A percentile compares a stretch with the other conserved stretches of the same genome.
Evolutionary conservation across 768 basidiomycete genomes (phyloP).

Genomic region (Auriscalpium orientale): DNA sequence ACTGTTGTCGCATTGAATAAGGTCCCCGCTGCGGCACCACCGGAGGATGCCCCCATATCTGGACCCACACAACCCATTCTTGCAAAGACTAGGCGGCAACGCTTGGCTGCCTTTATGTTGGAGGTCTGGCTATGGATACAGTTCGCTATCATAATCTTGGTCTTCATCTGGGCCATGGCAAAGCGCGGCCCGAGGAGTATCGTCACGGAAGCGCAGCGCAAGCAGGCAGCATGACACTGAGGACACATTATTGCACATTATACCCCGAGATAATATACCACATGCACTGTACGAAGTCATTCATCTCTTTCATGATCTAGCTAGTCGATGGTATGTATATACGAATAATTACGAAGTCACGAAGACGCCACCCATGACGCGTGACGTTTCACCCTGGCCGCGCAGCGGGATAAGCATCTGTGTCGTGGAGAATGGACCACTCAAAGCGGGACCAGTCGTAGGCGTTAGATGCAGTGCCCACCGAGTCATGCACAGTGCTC

Average conservation of each 20-base stretch:
- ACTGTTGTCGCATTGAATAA: background rate
- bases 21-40: background rate
- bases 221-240: conserved; percentile 2
- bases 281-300: conserved; percentile 24
- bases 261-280: background rate
- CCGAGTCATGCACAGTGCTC: no score
- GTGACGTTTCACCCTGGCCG: no score
- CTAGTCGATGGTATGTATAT: no score
- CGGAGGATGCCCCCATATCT: background rate
- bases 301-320: no score
- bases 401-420: no score
- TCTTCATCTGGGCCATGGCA: conserved; percentile 80
- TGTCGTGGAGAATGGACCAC: no score
- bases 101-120: conserved; percentile 41
- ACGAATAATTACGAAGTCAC: no score
- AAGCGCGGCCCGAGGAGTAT: conserved; percentile 67
- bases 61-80: background rate
- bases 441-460: no score
- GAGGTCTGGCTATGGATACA: conserved; percentile 85
- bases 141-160: conserved; percentile 62
- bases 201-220: conserved; percentile 37
- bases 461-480: no score
- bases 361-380: no score
- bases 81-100: conserved; percentile 12
- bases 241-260: background rate